Evolutionary conservation across 257 asterid genomes (phyloP).

Genomic region (Lithospermum erythrorhizon): DNA sequence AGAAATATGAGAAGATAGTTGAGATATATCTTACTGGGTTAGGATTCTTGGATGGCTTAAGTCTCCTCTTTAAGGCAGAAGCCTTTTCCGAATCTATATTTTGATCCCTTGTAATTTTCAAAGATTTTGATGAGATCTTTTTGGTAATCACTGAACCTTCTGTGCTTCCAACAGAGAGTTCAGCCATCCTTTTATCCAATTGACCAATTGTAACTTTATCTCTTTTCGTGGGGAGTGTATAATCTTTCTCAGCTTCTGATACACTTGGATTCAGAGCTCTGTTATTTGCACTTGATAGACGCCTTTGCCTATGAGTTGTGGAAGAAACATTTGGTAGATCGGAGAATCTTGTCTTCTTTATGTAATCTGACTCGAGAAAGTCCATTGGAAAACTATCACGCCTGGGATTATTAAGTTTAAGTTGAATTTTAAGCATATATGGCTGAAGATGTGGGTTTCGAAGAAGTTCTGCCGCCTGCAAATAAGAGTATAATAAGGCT

Average conservation of each 20-base stretch:
- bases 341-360: slow-evolving; percentile 47
- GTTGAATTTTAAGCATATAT: slow-evolving; percentile 64
- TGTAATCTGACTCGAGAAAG: slow-evolving; percentile 29
- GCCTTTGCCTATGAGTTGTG: slow-evolving; percentile 32
- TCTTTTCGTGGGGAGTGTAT: slow-evolving; percentile 30
- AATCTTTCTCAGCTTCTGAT: slow-evolving; percentile 62
- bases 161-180: slow-evolving; percentile 35
- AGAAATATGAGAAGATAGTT: slow-evolving; percentile 2
- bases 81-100: slow-evolving; percentile 29
- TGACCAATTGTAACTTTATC: slow-evolving; percentile 20
- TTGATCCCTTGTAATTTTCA: slow-evolving; percentile 21
- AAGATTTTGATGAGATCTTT: slow-evolving; percentile 42
- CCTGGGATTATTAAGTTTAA: slow-evolving; percentile 63
- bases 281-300: slow-evolving; percentile 47
- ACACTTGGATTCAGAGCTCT: slow-evolving; percentile 81
- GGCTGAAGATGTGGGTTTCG: slow-evolving; percentile 75
- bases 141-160: slow-evolving; percentile 39
- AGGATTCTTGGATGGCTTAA: slow-evolving; percentile 40
- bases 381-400: slow-evolving; percentile 45
- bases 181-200: slow-evolving; percentile 24
- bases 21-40: slow-evolving; percentile 37
- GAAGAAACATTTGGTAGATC: slow-evolving; percentile 32
- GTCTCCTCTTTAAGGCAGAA: slow-evolving; percentile 39
- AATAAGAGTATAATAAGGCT: slow-evolving; percentile 4
- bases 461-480: slow-evolving; percentile 89